Conservation (phyloP, 2,329 filamentous ascomycete species). For the Sphaerulina vaccinii region DNA sequence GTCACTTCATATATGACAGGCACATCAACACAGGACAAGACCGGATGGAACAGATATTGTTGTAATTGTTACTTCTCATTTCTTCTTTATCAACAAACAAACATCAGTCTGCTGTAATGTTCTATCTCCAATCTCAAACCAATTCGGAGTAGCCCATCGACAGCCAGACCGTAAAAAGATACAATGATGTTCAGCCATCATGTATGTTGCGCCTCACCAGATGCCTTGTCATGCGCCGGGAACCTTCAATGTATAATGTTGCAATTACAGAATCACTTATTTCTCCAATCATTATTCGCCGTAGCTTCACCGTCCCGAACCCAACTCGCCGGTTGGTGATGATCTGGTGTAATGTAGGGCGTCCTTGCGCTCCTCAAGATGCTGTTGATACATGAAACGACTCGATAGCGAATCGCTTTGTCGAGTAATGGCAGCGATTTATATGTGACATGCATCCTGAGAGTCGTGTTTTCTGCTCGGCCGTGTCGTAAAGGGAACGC, state of each 20-base stretch:
- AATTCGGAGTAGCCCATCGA: slow-evolving; percentile 4
- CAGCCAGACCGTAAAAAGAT: background rate
- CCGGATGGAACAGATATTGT: background rate
- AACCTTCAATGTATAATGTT: slow-evolving; percentile 8
- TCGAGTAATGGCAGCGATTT: slow-evolving; percentile 6
- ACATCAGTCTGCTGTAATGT: slow-evolving; percentile 1
- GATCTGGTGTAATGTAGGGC: background rate
- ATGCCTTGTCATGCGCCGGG: background rate
- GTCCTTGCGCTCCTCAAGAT: slow-evolving; percentile 7
- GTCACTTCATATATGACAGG: background rate
- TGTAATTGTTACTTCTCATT: slow-evolving; percentile 1
- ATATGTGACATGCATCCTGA: slow-evolving; percentile 12
- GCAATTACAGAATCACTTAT: slow-evolving; percentile 6
- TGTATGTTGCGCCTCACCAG: slow-evolving; percentile 6
- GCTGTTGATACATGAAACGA: slow-evolving; percentile 9
- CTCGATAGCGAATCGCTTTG: background rate
- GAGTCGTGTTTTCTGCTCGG: slow-evolving; percentile 14
- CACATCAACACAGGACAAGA: background rate
- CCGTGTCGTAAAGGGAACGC: slow-evolving; percentile 15
- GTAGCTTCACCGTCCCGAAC: background rate
- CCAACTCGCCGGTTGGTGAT: slow-evolving; percentile 2
- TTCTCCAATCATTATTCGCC: slow-evolving; percentile 5
- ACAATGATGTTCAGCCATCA: slow-evolving; percentile 3
- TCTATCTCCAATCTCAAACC: background rate
- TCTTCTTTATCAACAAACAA: slow-evolving; percentile 11